Conservation (phyloP, 441 rosid genomes). For the Bocquillonia castaneifolia region DNA sequence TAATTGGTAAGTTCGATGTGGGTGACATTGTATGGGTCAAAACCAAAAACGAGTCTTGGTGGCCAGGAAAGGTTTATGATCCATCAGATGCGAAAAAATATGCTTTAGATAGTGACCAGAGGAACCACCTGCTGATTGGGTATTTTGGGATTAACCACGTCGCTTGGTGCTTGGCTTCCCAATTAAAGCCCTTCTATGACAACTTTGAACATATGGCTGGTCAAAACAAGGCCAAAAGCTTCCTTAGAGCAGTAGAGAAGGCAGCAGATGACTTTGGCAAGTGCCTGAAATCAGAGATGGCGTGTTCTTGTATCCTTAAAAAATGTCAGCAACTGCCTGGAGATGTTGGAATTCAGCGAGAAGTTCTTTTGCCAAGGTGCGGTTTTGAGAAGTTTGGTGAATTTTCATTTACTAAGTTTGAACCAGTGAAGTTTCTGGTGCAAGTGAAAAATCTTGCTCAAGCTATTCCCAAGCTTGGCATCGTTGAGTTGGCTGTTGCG, state of each 20-base stretch:
- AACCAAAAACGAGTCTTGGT: conserved; percentile 60
- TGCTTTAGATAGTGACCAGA: conserved; percentile 28
- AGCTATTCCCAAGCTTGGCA: conserved; percentile 31
- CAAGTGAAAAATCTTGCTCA: conserved; percentile 51
- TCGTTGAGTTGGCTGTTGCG: conserved; percentile 46
- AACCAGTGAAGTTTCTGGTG: conserved; percentile 47
- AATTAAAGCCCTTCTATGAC: conserved; percentile 58
- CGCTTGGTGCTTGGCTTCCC: conserved; percentile 50
- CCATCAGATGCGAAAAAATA: conserved; percentile 29
- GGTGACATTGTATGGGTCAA: conserved; percentile 82
- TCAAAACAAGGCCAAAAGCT: conserved; percentile 42
- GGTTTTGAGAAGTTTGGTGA: conserved; percentile 46
- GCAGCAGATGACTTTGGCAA: conserved; percentile 59
- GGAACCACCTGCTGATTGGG: conserved; percentile 43
- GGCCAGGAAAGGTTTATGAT: conserved; percentile 76
- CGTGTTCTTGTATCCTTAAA: conserved; percentile 42
- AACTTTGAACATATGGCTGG: conserved; percentile 44
- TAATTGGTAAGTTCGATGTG: conserved; percentile 28
- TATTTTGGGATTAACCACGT: conserved; percentile 46
- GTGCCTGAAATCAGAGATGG: conserved; percentile 47
- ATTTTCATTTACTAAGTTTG: conserved; percentile 39
- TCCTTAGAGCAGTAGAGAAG: conserved; percentile 54
- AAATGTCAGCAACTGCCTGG: conserved; percentile 21
- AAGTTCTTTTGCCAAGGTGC: conserved; percentile 23
- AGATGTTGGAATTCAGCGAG: conserved; percentile 15